Base-by-base conservation (phyloP, 164 flowering plant genomes). In the Litsea cubeba region DNA sequence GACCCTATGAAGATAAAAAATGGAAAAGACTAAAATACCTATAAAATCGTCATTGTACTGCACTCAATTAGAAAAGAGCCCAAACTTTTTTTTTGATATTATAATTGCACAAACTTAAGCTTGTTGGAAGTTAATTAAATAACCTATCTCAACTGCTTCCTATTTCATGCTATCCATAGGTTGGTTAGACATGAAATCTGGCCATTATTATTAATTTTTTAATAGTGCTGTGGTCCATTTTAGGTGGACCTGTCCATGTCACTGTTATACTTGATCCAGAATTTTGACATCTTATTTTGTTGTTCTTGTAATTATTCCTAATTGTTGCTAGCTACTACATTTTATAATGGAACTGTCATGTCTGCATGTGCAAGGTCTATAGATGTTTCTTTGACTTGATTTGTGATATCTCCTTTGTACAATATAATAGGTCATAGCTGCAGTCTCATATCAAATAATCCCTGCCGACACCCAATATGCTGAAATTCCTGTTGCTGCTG, bases 401-500 rank as follows among this genome's bases (percentile, higher is more conserved):
- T 71, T 22, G 25, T 62, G n/a, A 15, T 73, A 62, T 62, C 17
- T n/a, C 71, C 49, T 69, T 3, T 79, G 26, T 54, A 54, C n/a
- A 4, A n/a, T 54, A 54, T 17, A 17, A 54, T 81, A 94, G 98
- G 92, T 90, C 76, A 74, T 92, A 74, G 94, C 94, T 63, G 96
- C 97, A 74, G 76, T 88, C 46, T 90, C 92, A 64, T 92, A 83
- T 77, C 98, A 94, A 82, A 88, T 92, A 67, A 80, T 92, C 26
- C 93, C 94, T 65, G 87, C 88, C 69, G 98, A 94, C 70, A 88
- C 88, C n/a, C 93, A 86, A 24, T 84, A 81, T 91, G 97, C 96
- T 63, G 98, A 94, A 83, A 82, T 92, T 77, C 98, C 97, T 70
- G 84, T 94, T 73, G 86, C 92, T 80, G 95, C 92, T 76, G 93